phyloP scores from a whole-genome alignment of 441 rosid genomes.

The Corymbia calophylla region DNA sequence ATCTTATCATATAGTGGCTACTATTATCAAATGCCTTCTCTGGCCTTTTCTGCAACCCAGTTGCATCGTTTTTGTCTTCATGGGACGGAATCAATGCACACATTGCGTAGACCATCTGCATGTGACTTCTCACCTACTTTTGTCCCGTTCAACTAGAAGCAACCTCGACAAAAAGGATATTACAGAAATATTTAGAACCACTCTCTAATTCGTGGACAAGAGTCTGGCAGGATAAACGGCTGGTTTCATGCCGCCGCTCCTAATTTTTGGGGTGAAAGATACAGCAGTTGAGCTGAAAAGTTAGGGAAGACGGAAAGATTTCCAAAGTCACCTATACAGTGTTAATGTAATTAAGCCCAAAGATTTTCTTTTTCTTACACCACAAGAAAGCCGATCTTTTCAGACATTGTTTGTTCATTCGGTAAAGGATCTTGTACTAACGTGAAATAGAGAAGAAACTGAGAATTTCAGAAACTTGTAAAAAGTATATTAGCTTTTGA shows the following conservation, averaged over 20 bases:
- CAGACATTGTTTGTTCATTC: background rate
- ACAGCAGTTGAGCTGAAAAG: background rate
- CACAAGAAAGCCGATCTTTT: background rate
- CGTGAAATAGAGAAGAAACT: too few relatives aligned
- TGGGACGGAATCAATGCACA: background rate
- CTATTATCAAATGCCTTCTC: background rate
- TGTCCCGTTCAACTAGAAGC: background rate
- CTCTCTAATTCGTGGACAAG: background rate
- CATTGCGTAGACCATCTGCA: background rate
- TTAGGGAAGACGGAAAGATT: background rate
- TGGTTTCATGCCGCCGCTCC: background rate
- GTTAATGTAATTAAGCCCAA: background rate
- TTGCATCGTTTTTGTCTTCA: background rate
- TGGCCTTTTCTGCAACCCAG: background rate
- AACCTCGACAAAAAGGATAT: background rate
- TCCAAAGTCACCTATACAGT: too few relatives aligned
- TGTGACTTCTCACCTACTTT: background rate
- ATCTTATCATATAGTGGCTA: background rate
- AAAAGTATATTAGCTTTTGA: too few relatives aligned
- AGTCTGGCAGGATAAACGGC: background rate
- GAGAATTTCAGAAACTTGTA: too few relatives aligned
- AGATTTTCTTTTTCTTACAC: background rate
- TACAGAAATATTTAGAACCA: background rate
- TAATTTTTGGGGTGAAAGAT: background rate
- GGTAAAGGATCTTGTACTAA: background rate